These are phyloP conservation scores for Gossypium aridum DNA, from an alignment of 441 rosid species.

Conservation along the genomic window DNA sequence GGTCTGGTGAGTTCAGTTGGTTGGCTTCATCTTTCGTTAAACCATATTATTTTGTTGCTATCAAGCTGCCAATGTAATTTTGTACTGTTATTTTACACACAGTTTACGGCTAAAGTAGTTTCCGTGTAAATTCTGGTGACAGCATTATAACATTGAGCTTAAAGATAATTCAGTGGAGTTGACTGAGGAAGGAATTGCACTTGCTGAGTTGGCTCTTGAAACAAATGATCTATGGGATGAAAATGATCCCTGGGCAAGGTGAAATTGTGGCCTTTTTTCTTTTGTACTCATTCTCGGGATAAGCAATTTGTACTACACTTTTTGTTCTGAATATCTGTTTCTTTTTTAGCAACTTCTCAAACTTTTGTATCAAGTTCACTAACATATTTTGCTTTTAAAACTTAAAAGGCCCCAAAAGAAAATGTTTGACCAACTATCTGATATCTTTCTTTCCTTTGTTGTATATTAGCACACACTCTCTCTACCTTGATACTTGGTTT, in stretches of 20 bases:
- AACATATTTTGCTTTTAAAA: neutral
- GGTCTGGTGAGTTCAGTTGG: constrained; percentile 54
- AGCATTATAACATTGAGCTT: constrained; percentile 87
- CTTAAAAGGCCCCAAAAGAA: neutral
- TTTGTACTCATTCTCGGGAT: constrained; percentile 8
- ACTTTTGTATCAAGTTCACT: neutral
- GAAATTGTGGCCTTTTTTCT: constrained; percentile 14
- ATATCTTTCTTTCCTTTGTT: neutral
- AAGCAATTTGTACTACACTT: neutral
- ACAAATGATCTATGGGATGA: constrained; percentile 95
- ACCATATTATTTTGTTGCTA: constrained; percentile 7
- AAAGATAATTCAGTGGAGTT: constrained; percentile 96
- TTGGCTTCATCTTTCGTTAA: constrained; percentile 7
- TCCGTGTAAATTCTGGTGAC: constrained; percentile 21
- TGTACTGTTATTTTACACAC: constrained; percentile 7
- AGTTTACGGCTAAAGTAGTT: neutral
- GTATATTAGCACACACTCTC: neutral
- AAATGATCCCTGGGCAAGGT: constrained; percentile 99
- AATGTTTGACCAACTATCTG: neutral
- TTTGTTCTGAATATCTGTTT: neutral
- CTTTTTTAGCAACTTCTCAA: neutral
- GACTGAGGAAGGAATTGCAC: constrained; percentile 89
- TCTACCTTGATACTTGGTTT: neutral
- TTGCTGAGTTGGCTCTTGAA: constrained; percentile 96
- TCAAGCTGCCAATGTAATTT: constrained; percentile 10